Conservation (phyloP, 495 filamentous ascomycete genomes). For the Podospora conica region DNA sequence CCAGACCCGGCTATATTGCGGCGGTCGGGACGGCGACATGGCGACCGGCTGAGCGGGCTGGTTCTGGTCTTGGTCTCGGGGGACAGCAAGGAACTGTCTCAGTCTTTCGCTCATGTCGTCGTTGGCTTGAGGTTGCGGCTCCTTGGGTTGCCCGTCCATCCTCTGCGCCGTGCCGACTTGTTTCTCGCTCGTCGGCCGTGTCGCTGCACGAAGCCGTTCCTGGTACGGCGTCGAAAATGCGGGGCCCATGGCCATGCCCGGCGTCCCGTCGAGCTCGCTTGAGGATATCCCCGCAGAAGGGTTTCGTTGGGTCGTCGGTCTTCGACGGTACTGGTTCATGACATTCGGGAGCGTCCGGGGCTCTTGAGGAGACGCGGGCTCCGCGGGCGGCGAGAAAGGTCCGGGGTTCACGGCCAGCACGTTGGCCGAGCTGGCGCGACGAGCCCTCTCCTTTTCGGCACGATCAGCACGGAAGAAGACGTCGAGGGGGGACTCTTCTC, state of each 20-base stretch:
- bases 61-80: neutral
- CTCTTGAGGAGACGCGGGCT: constrained; percentile 31
- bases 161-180: constrained; percentile 13
- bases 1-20: neutral
- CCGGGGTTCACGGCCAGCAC: constrained; percentile 20
- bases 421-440: constrained; percentile 41
- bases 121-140: constrained; percentile 9
- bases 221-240: constrained; percentile 63
- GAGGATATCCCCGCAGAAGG: constrained; percentile 53
- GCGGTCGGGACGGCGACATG: neutral
- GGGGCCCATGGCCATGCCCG: constrained; percentile 49
- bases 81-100: constrained; percentile 28
- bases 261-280: constrained; percentile 58
- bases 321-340: constrained; percentile 21
- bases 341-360: constrained; percentile 29
- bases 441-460: constrained; percentile 60
- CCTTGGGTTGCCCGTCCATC: neutral
- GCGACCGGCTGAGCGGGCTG: constrained; percentile 1
- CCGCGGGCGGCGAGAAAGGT: constrained; percentile 33
- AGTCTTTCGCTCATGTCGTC: constrained; percentile 27
- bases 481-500: constrained; percentile 73
- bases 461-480: constrained; percentile 82
- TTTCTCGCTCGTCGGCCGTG: constrained; percentile 27
- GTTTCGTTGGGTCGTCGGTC: constrained; percentile 26
- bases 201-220: constrained; percentile 54